A percentile compares a stretch with the other conserved stretches of the same genome.
phyloP scores from a whole-genome alignment of 345 rosid species.

The Rhizophora mangle region DNA sequence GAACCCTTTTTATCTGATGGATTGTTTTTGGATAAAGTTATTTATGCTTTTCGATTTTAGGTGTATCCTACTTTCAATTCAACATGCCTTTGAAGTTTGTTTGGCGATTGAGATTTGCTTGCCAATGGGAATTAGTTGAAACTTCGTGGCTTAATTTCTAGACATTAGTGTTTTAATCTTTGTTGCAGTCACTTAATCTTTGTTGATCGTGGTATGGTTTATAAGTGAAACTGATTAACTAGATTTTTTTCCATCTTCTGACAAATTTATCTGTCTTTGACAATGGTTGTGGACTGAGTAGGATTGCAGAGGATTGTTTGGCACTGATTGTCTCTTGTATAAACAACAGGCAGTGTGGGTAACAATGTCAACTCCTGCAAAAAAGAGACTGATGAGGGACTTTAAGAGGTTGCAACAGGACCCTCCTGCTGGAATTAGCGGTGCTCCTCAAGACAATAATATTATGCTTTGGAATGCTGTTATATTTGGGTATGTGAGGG shows the following conservation, averaged over 20 bases:
- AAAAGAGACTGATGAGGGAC: conserved; percentile 41
- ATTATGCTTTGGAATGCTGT: conserved; percentile 39
- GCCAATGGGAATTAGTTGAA: not conserved
- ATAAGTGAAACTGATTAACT: too few species aligned
- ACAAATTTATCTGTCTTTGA: too few species aligned
- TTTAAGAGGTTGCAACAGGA: conserved; percentile 40
- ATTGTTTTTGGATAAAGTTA: not conserved
- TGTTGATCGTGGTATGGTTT: too few species aligned
- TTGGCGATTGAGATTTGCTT: too few species aligned
- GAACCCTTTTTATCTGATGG: not conserved
- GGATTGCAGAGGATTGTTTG: not conserved
- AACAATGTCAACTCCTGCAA: conserved; percentile 31
- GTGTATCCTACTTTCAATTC: too few species aligned
- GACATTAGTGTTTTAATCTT: not conserved
- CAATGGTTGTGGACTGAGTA: not conserved
- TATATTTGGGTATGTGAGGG: conserved; percentile 26
- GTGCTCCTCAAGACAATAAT: conserved; percentile 37
- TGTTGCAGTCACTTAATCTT: too few species aligned
- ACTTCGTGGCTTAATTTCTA: not conserved
- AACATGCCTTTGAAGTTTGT: too few species aligned
- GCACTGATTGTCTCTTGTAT: not conserved
- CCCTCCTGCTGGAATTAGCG: conserved; percentile 38
- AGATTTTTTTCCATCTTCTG: too few species aligned
- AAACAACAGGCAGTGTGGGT: not conserved
- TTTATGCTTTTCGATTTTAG: not conserved